Percentiles rank a stretch among this genome's conserved stretches.
Conservation (phyloP, 108 stramenopile genomes). For the Seminavis robusta region DNA sequence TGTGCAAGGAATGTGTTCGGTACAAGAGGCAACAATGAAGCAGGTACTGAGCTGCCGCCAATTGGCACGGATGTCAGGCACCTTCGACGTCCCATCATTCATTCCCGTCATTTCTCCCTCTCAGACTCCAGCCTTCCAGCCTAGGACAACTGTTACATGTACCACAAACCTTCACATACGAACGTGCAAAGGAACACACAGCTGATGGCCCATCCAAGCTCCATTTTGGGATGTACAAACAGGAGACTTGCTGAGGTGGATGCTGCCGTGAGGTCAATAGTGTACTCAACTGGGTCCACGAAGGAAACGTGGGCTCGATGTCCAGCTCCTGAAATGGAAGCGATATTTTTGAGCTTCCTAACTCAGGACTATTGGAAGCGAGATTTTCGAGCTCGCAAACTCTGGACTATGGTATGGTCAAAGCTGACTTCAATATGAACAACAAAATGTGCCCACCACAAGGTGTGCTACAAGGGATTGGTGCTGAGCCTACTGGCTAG, state of each 20-base stretch:
- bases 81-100: neutral
- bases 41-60: neutral
- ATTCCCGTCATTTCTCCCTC: neutral
- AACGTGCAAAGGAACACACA: neutral
- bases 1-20: no score
- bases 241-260: neutral
- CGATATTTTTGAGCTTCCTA: neutral
- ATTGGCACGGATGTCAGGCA: neutral
- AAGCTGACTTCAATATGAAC: conserved; percentile 15
- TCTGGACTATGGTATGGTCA: no score
- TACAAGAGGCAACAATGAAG: no score
- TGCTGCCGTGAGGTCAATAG: neutral
- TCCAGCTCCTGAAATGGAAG: conserved; percentile 7
- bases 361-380: conserved; percentile 12
- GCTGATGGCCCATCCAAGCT: neutral
- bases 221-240: neutral
- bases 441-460: conserved; percentile 12
- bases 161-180: neutral
- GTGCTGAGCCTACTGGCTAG: conserved; percentile 31
- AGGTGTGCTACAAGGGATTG: conserved; percentile 33
- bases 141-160: neutral
- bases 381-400: no score
- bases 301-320: conserved; percentile 1
- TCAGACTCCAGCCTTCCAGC: neutral
- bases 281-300: no score